Conservation (phyloP, 768 basidiomycete genomes). For the Termitomyces sp. region DNA sequence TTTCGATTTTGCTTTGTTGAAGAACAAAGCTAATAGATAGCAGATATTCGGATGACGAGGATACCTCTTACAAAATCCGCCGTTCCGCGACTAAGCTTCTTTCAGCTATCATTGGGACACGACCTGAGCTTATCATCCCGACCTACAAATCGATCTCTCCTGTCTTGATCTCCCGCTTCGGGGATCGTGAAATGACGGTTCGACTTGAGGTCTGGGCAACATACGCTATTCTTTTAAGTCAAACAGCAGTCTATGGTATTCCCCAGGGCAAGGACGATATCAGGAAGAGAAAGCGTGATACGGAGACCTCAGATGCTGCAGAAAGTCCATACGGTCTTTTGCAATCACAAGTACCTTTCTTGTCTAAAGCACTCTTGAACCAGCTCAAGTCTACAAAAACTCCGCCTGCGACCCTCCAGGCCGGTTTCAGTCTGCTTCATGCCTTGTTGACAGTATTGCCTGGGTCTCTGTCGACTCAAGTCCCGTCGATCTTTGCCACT, state of each 20-base stretch:
- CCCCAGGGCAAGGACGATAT: constrained; percentile 47
- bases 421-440: constrained; percentile 77
- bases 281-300: constrained; percentile 73
- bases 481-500: constrained; percentile 55
- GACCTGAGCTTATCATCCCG: constrained; percentile 76
- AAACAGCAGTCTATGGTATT: constrained; percentile 73
- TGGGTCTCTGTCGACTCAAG: constrained; percentile 72
- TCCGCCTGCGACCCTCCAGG: constrained; percentile 69
- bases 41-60: constrained; percentile 97
- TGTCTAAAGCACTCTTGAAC: constrained; percentile 78
- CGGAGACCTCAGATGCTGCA: constrained; percentile 67
- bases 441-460: constrained; percentile 75
- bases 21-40: constrained; percentile 4
- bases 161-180: constrained; percentile 84
- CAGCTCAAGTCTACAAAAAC: constrained; percentile 85
- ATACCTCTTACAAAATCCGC: constrained; percentile 96
- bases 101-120: constrained; percentile 78
- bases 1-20: constrained; percentile 6
- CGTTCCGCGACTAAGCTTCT: constrained; percentile 90
- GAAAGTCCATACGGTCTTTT: constrained; percentile 72
- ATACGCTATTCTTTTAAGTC: constrained; percentile 74
- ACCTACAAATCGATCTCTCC: constrained; percentile 86
- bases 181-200: constrained; percentile 94
- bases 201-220: constrained; percentile 89
- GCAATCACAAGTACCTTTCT: constrained; percentile 65